Conservation (phyloP, 352 stramenopile species). For the Pilasporangium apinafurcum region DNA sequence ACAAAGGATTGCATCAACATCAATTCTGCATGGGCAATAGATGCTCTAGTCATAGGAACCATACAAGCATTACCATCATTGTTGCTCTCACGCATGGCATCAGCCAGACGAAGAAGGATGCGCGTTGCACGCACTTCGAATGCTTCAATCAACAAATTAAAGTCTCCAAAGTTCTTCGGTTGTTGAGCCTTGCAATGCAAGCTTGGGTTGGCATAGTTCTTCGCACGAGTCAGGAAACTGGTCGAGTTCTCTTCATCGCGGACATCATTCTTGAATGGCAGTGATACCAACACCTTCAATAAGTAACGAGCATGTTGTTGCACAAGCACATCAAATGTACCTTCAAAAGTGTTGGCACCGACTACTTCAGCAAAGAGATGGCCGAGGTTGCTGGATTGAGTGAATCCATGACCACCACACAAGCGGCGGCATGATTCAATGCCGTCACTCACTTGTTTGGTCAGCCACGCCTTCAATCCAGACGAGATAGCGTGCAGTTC, state of each 20-base stretch:
- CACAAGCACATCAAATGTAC: too few relatives aligned
- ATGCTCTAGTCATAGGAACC: constrained; percentile 33
- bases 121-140: constrained; percentile 21
- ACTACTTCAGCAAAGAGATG: too few relatives aligned
- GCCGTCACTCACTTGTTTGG: constrained; percentile 21
- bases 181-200: constrained; percentile 11
- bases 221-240: too few relatives aligned
- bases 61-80: constrained; percentile 22
- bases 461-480: constrained; percentile 29
- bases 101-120: constrained; percentile 4
- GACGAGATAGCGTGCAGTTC: constrained; percentile 7
- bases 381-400: constrained; percentile 4
- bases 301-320: too few relatives aligned
- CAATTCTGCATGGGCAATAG: constrained; percentile 26
- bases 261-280: too few relatives aligned
- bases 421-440: constrained; percentile 20
- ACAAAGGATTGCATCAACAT: too few relatives aligned
- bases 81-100: constrained; percentile 9
- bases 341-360: too few relatives aligned
- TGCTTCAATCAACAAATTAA: constrained; percentile 13
- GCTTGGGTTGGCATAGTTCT: too few relatives aligned
- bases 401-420: constrained; percentile 14
- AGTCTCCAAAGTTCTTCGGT: constrained; percentile 14
- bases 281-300: too few relatives aligned
- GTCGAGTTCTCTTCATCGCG: too few relatives aligned